Conservation (phyloP, 345 rosid genomes). For the Ceriops zippeliana region DNA sequence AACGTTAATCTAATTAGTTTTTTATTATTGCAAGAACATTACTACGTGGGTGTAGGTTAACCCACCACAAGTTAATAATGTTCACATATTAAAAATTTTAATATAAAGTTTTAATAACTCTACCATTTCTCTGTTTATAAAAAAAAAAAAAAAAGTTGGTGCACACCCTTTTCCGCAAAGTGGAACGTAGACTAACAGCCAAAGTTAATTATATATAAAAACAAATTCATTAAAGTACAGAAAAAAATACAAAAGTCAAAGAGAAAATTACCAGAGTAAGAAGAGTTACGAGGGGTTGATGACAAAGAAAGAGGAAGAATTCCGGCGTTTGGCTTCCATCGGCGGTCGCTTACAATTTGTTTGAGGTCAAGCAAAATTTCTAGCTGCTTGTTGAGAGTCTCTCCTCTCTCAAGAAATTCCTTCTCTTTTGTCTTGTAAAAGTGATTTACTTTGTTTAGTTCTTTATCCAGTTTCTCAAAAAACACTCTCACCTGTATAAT, state of each 20-base stretch:
- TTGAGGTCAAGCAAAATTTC: slow-evolving; percentile 59
- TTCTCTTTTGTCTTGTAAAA: slow-evolving; percentile 69
- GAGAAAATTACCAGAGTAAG: slow-evolving; percentile 51
- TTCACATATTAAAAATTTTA: too few relatives aligned
- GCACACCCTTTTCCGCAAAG: too few relatives aligned
- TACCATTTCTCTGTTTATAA: too few relatives aligned
- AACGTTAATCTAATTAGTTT: too few relatives aligned
- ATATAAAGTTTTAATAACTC: too few relatives aligned
- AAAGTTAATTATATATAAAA: too few relatives aligned
- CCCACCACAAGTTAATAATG: too few relatives aligned
- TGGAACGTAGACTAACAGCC: too few relatives aligned
- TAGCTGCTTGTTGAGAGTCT: slow-evolving; percentile 65
- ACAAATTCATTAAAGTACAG: neutral
- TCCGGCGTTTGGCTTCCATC: slow-evolving; percentile 36
- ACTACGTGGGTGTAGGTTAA: too few relatives aligned
- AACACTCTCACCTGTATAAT: slow-evolving; percentile 53
- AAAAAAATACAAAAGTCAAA: neutral
- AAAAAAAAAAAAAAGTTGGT: too few relatives aligned
- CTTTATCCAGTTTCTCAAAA: slow-evolving; percentile 66
- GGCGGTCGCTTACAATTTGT: slow-evolving; percentile 48
- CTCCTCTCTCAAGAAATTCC: slow-evolving; percentile 82
- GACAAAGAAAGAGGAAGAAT: slow-evolving; percentile 38
- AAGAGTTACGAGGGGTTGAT: slow-evolving; percentile 51
- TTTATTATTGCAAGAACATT: too few relatives aligned
- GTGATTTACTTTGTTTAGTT: slow-evolving; percentile 79